A percentile compares a stretch with the other conserved stretches of the same genome.
These are phyloP conservation scores for Rhizopus stolonifer DNA, from an alignment of 371 early-diverging fungal species.

Conservation along the genomic window DNA sequence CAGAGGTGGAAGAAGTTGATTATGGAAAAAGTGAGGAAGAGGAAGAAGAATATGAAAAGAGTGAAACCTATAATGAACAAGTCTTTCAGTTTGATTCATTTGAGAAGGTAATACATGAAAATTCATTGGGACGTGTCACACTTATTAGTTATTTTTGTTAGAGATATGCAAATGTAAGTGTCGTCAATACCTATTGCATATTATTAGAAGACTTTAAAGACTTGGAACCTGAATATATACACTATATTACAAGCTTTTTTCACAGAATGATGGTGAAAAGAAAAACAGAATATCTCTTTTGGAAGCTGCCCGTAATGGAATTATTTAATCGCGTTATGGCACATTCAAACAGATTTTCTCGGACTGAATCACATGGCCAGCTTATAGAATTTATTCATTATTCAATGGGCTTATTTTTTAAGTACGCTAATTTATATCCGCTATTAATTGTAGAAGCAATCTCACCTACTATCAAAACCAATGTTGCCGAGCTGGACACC, in stretches of 20 bases:
- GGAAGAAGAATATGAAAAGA: slow-evolving; percentile 30
- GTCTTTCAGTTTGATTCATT: slow-evolving; percentile 57
- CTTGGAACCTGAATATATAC: slow-evolving; percentile 49
- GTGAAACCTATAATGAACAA: slow-evolving; percentile 45
- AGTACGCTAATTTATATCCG: slow-evolving; percentile 53
- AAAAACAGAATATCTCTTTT: slow-evolving; percentile 57
- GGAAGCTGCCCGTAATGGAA: slow-evolving; percentile 59
- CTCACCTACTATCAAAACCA: slow-evolving; percentile 18
- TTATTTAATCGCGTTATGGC: slow-evolving; percentile 62
- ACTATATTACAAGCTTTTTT: slow-evolving; percentile 59
- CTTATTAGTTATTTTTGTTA: slow-evolving; percentile 9
- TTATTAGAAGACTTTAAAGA: slow-evolving; percentile 50
- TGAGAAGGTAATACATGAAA: slow-evolving; percentile 49
- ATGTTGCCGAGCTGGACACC: neutral
- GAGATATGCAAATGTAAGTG: slow-evolving; percentile 53
- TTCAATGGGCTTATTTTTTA: slow-evolving; percentile 56
- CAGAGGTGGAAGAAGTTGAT: neutral
- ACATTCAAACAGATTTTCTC: slow-evolving; percentile 23
- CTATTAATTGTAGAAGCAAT: slow-evolving; percentile 58
- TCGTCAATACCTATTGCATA: slow-evolving; percentile 54
- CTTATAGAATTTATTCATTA: slow-evolving; percentile 55
- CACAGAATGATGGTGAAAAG: slow-evolving; percentile 71
- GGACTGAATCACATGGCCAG: slow-evolving; percentile 38
- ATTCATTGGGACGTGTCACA: too few species aligned
- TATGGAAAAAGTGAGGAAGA: slow-evolving; percentile 10